Evolutionary conservation across 2,329 filamentous ascomycete species (phyloP), one percentile per base, ranked within the genome.

Genomic region (Pezicula rhizophila): DNA sequence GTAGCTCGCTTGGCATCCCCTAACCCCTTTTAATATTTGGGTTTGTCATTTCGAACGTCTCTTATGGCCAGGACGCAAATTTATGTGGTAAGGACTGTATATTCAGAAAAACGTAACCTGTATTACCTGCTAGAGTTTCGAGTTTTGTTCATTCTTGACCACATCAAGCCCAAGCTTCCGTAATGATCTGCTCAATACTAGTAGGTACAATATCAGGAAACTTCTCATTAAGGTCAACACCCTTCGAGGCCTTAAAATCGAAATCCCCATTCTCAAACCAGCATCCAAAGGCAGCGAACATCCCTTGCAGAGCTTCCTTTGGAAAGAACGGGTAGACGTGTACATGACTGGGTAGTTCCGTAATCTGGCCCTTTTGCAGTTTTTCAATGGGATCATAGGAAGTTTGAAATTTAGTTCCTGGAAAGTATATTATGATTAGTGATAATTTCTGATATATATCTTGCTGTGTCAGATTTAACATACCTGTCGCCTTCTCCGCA

Each of bases 321-420:
- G 61, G 53, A n/a, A 61, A 49, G 26, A 47, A 54, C 1, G 46
- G 34, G 18, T 64, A 64, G 3, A 56, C 12, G 5, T 52, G 39
- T 7, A 33, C 47, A 41, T 64, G 58, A n/a, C 47, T 49, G 0
- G 62, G 62, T 11, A 64, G 48, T 38, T 62, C 33, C 39, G 49
- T 28, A n/a, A 45, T 43, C 46, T 50, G 15, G 15, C 37, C 33
- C 8, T 6, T 46, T 50, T 42, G 33, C 39, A 50, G 38, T 25
- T 59, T 60, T 52, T 60, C 57, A 45, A 57, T 42, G 49, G 57
- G 46, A 51, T 50, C 58, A 54, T 60, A 61, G 46, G 58, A 52
- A 53, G 57, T 54, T 45, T 53, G 45, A 39, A 58, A 63, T 45
- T 52, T 50, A 38, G 47, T 28, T 34, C 51, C 51, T 50, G 4